These are phyloP conservation scores for Alternaria sp. DNA, from an alignment of 2,329 filamentous ascomycete genomes.

Conservation along the genomic window DNA sequence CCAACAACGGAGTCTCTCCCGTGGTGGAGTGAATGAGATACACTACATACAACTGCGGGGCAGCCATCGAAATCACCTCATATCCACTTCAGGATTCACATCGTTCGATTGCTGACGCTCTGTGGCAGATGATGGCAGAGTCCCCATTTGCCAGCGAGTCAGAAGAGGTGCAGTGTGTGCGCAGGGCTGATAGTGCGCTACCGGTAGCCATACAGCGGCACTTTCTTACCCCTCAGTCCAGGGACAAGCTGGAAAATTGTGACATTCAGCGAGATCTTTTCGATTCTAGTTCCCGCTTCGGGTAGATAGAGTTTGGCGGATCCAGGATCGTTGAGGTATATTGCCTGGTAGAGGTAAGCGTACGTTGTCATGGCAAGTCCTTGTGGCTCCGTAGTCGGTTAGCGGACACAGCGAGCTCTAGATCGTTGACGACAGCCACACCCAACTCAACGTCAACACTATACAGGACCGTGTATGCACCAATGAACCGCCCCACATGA, in stretches of 20 bases:
- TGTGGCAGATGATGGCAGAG: neutral
- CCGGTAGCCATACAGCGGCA: conserved; percentile 2
- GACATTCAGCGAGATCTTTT: conserved; percentile 37
- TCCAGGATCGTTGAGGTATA: conserved; percentile 24
- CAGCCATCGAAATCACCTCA: conserved; percentile 22
- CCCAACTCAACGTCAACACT: conserved; percentile 34
- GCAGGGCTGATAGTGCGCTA: conserved; percentile 2
- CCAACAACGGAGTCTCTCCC: conserved; percentile 21
- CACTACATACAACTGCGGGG: conserved; percentile 21
- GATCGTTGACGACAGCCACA: conserved; percentile 37
- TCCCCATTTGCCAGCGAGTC: conserved; percentile 7
- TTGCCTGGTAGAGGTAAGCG: conserved; percentile 20
- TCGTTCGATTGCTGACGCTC: conserved; percentile 3
- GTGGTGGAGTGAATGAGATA: conserved; percentile 14
- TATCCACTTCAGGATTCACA: conserved; percentile 15
- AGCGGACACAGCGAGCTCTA: conserved; percentile 13
- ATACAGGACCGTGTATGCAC: conserved; percentile 18
- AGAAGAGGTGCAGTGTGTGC: neutral
- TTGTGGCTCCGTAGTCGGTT: conserved; percentile 18
- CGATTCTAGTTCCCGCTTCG: conserved; percentile 43
- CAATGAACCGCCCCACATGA: conserved; percentile 25
- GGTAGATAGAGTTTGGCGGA: conserved; percentile 40
- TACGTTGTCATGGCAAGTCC: conserved; percentile 15
- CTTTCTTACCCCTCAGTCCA: conserved; percentile 1
- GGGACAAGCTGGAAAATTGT: conserved; percentile 12